Conservation (phyloP, 2,329 filamentous ascomycete genomes). For the Periconia digitata region DNA sequence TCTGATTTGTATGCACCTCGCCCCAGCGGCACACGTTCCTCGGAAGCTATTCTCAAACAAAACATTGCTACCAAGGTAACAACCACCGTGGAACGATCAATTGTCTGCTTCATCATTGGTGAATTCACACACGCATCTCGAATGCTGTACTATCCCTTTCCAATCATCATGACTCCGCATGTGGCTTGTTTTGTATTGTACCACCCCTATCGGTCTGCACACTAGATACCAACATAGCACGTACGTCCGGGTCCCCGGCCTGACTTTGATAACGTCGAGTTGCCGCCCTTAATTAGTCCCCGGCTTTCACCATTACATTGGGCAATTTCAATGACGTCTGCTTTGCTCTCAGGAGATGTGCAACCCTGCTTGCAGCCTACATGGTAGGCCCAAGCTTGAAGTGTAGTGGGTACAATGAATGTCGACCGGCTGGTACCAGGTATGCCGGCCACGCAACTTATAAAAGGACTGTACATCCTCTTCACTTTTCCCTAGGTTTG, state of each 20-base stretch:
- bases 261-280: too few species aligned
- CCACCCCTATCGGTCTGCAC: conserved; percentile 11
- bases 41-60: neutral
- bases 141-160: neutral
- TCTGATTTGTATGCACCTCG: neutral
- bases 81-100: neutral
- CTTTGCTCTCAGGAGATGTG: conserved; percentile 3
- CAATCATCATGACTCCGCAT: neutral
- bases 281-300: conserved; percentile 3
- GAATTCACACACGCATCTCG: neutral
- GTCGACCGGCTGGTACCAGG: neutral
- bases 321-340: conserved; percentile 3
- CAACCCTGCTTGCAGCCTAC: neutral
- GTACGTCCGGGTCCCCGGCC: conserved; percentile 8
- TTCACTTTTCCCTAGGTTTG: conserved; percentile 1
- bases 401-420: neutral
- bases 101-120: neutral
- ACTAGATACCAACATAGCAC: too few species aligned
- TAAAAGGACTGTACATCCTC: conserved; percentile 5
- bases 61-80: too few species aligned
- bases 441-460: neutral
- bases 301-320: conserved; percentile 2
- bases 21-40: neutral
- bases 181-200: conserved; percentile 12
- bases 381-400: neutral